Base-by-base conservation (phyloP, 169 alveolate genomes). In the Plasmodium berghei region DNA sequence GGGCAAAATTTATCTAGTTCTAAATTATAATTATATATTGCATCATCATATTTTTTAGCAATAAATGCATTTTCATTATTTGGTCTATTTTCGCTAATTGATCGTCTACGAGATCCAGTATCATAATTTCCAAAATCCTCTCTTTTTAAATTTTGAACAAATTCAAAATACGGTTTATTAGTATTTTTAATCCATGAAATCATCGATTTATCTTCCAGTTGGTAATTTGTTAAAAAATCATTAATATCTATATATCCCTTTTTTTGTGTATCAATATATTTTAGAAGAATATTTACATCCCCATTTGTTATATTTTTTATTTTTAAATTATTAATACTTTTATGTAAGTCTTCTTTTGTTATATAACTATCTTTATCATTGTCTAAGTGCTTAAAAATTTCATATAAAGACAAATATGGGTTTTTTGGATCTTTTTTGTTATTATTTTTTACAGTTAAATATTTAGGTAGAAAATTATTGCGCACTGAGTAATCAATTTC, bases 131-230 rank as follows among this genome's bases (percentile, higher is more conserved):
- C 42, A 34, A 34, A 34, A 48, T 34, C 56, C 62, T 66, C 66
- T 48, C 62, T 42, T 48, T 83, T 69, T 48, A 83, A 49, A 62
- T 83, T 55, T 67, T 67, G n/a, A 54, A 83, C 62, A 59, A 83
- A 83, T 34, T 83, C 90, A 22, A 83, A 83, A 83, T 83, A 83
- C 16, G 90, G 90, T 16, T 83, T 83, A 49, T 83, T 83, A n/a
- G 90, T 83, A 66, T 83, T 83, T 83, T 83, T 83, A 28, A 83
- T 83, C 90, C 90, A 83, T 42, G 52, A 67, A 34, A 67, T 45
- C 90, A 83, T 67, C 9, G 90, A 83, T 48, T 83, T 83, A 26
- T 83, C 90, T 71, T 83, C 90, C 12, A 83, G 64, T 66, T 83
- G 73, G 48, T 83, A 83, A 67, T 83, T 49, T 67, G 72, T 46